Percentiles rank a stretch among this genome's conserved stretches.
Evolutionary conservation across 371 early-diverging fungal species (phyloP).

Genomic region (Phascolomyces articulosus): DNA sequence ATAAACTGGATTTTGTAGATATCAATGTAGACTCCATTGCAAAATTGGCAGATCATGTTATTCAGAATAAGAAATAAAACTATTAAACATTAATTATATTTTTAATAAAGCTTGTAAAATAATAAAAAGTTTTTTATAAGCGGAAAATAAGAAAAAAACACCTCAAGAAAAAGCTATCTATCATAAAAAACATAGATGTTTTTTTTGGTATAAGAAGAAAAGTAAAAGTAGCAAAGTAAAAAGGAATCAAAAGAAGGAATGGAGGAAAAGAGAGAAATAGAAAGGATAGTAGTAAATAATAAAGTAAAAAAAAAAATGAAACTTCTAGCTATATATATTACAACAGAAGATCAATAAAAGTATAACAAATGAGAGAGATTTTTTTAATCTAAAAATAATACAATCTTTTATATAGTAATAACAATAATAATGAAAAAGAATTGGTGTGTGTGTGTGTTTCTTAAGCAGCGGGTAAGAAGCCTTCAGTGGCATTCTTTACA

Average conservation of each 20-base stretch:
- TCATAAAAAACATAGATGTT: constrained; percentile 1
- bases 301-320: not conserved
- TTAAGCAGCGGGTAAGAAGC: not conserved
- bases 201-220: not conserved
- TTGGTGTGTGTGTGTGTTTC: no score
- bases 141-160: not conserved
- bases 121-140: not conserved
- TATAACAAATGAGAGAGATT: not conserved
- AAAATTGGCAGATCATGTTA: not conserved
- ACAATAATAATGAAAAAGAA: not conserved
- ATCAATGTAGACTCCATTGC: not conserved
- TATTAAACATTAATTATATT: not conserved
- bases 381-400: not conserved
- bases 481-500: not conserved
- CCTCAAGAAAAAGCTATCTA: not conserved
- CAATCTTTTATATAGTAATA: not conserved
- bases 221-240: not conserved
- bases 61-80: not conserved
- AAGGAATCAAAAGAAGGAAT: not conserved
- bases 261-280: not conserved
- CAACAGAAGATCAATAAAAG: not conserved
- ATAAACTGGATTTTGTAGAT: not conserved
- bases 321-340: no score
- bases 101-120: not conserved
- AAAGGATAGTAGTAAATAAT: not conserved